A percentile compares a stretch with the other conserved stretches of the same genome.
Conservation (phyloP, 2,329 filamentous ascomycete species). For the Pseudomassariella vexata region DNA sequence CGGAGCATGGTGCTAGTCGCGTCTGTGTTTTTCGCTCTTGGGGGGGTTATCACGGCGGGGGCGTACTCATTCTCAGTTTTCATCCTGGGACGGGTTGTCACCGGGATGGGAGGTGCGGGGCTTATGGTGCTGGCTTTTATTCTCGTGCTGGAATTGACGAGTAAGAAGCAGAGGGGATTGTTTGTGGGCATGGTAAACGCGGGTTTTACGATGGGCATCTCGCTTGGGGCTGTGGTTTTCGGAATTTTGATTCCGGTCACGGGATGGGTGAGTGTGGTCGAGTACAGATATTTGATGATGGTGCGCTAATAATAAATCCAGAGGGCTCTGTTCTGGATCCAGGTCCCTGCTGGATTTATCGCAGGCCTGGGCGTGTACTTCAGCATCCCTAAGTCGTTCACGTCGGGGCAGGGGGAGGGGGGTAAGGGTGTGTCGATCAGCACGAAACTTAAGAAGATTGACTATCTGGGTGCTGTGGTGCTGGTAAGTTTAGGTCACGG, state of each 20-base stretch:
- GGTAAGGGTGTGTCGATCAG: slow-evolving; percentile 34
- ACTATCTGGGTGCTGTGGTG: slow-evolving; percentile 68
- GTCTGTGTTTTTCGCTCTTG: slow-evolving; percentile 51
- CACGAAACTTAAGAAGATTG: slow-evolving; percentile 59
- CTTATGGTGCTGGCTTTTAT: slow-evolving; percentile 71
- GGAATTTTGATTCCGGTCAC: slow-evolving; percentile 56
- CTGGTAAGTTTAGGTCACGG: slow-evolving; percentile 39
- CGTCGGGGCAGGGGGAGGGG: slow-evolving; percentile 25
- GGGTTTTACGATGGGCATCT: slow-evolving; percentile 65
- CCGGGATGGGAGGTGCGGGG: slow-evolving; percentile 65
- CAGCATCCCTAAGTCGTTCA: slow-evolving; percentile 50
- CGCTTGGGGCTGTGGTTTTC: slow-evolving; percentile 64
- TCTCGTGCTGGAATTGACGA: slow-evolving; percentile 68
- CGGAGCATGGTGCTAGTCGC: slow-evolving; percentile 59
- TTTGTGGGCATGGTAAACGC: slow-evolving; percentile 71
- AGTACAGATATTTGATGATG: slow-evolving; percentile 10
- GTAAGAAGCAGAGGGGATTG: slow-evolving; percentile 61
- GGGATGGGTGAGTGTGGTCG: slow-evolving; percentile 58
- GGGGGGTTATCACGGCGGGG: slow-evolving; percentile 58
- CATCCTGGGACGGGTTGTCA: slow-evolving; percentile 60
- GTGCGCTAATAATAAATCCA: slow-evolving; percentile 24
- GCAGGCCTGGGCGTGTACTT: slow-evolving; percentile 59
- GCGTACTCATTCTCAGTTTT: slow-evolving; percentile 57
- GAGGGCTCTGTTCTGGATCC: slow-evolving; percentile 68
- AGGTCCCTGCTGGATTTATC: slow-evolving; percentile 58